A percentile compares a stretch with the other conserved stretches of the same genome.
Conservation (phyloP, 331 rosid genomes). For the Acacia pycnantha region DNA sequence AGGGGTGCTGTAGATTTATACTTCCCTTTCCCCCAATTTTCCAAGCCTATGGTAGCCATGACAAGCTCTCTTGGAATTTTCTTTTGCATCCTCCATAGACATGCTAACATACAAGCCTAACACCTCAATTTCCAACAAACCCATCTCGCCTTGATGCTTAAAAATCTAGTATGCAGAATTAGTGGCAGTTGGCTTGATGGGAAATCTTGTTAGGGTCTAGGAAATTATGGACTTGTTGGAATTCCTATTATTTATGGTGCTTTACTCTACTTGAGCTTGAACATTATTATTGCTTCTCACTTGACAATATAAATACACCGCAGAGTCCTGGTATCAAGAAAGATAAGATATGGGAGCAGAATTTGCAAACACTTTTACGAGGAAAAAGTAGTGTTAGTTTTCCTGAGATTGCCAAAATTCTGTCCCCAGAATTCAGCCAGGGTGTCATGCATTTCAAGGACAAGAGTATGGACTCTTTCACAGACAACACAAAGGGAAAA, state of each 20-base stretch:
- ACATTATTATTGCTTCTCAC: slow-evolving; percentile 6
- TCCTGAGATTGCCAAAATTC: slow-evolving; percentile 56
- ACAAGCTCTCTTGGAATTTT: too few species aligned
- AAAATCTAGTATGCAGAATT: background rate
- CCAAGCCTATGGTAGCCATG: too few species aligned
- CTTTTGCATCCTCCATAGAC: background rate
- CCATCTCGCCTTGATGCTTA: background rate
- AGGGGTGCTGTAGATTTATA: background rate
- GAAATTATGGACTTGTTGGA: slow-evolving; percentile 11
- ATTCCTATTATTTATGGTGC: background rate
- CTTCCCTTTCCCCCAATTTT: background rate
- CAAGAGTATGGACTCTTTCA: slow-evolving; percentile 30
- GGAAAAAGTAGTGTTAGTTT: slow-evolving; percentile 59
- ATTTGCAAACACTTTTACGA: slow-evolving; percentile 54
- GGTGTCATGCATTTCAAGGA: slow-evolving; percentile 40
- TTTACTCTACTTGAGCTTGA: background rate
- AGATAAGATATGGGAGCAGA: slow-evolving; percentile 71
- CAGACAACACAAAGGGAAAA: slow-evolving; percentile 41
- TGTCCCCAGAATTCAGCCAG: slow-evolving; percentile 62
- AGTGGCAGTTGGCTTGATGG: background rate
- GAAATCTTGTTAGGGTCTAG: background rate
- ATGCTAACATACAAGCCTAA: background rate
- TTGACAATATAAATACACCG: slow-evolving; percentile 22
- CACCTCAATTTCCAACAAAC: background rate
- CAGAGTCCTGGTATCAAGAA: slow-evolving; percentile 72